These are phyloP conservation scores for Talaromyces sp. DNA, from an alignment of 2,329 filamentous ascomycete species.

Conservation along the genomic window DNA sequence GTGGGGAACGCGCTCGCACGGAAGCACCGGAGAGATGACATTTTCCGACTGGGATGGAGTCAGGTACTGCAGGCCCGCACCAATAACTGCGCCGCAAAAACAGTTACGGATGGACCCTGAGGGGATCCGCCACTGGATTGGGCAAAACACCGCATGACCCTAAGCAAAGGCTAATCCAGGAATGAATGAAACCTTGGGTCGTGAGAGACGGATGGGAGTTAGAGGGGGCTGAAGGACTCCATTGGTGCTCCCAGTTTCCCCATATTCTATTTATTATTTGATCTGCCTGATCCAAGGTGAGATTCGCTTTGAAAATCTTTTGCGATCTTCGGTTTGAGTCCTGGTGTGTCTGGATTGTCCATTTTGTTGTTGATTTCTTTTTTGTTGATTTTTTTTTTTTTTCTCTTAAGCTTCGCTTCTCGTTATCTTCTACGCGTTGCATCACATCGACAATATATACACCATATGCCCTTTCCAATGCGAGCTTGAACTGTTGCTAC, in stretches of 20 bases:
- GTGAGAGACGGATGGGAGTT: too few relatives aligned
- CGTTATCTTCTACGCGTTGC: too few relatives aligned
- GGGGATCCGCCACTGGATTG: not conserved
- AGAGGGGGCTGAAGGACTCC: too few relatives aligned
- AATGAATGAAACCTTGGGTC: slow-evolving; percentile 11
- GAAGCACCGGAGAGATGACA: not conserved
- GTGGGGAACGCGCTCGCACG: not conserved
- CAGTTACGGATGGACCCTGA: slow-evolving; percentile 3
- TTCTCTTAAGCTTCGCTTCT: not conserved
- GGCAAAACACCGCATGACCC: slow-evolving; percentile 15
- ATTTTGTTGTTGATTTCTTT: not conserved
- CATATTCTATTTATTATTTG: slow-evolving; percentile 13
- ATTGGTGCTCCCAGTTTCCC: slow-evolving; percentile 9
- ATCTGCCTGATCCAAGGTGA: not conserved
- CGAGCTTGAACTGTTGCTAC: too few relatives aligned
- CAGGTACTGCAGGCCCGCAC: not conserved
- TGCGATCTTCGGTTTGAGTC: not conserved
- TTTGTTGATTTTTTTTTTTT: not conserved
- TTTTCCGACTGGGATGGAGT: not conserved
- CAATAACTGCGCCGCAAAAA: not conserved
- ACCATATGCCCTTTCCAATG: too few relatives aligned
- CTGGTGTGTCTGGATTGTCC: too few relatives aligned
- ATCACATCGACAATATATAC: too few relatives aligned
- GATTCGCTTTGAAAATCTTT: not conserved
- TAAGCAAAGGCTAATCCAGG: not conserved